Evolutionary conservation across 495 filamentous ascomycete genomes (phyloP).

Genomic region (Pyrenula aspistea): DNA sequence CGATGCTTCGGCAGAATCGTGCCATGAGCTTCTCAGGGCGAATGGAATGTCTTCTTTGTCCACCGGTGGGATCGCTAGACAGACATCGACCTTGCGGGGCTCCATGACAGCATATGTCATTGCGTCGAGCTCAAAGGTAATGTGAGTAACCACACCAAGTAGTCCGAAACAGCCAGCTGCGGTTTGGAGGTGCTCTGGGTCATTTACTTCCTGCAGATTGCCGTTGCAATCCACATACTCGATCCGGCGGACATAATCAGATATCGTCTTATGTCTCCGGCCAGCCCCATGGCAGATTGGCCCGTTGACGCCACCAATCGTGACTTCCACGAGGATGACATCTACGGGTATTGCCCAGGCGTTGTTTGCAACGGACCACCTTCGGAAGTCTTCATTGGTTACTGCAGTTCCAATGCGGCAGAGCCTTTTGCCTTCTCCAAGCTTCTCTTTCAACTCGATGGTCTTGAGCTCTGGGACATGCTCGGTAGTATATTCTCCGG

Average conservation of each 20-base stretch:
- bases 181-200: constrained; percentile 26
- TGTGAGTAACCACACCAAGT: constrained; percentile 39
- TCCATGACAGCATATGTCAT: constrained; percentile 38
- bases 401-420: constrained; percentile 30
- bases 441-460: constrained; percentile 21
- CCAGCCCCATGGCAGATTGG: constrained; percentile 43
- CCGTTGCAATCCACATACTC: constrained; percentile 42
- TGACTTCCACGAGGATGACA: constrained; percentile 41
- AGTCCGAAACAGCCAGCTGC: constrained; percentile 40
- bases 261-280: constrained; percentile 27
- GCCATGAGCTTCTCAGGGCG: constrained; percentile 13
- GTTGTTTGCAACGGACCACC: constrained; percentile 30
- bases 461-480: constrained; percentile 15
- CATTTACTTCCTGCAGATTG: constrained; percentile 25
- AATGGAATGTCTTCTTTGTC: constrained; percentile 24
- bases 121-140: constrained; percentile 36
- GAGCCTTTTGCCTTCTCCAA: constrained; percentile 11
- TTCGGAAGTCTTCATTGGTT: constrained; percentile 36
- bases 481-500: constrained; percentile 8
- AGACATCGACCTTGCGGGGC: constrained; percentile 28
- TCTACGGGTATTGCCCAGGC: constrained; percentile 31
- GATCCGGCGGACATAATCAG: constrained; percentile 31
- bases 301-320: constrained; percentile 35
- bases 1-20: neutral
- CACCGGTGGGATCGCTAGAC: constrained; percentile 35